Evolutionary conservation across 2,329 filamentous ascomycete species (phyloP).

Genomic region (Penicillium sp.): DNA sequence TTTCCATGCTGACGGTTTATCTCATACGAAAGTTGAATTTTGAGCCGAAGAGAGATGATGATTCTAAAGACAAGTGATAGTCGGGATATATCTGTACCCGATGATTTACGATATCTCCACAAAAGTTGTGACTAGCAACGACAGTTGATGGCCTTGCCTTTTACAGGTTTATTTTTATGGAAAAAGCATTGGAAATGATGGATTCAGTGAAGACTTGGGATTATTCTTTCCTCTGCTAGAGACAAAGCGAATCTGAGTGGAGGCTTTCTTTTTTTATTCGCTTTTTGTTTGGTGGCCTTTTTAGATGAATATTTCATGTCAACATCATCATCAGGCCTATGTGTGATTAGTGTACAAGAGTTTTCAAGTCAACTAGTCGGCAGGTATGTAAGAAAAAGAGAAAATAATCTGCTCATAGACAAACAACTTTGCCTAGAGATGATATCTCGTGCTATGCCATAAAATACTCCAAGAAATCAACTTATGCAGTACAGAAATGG

Average conservation of each 20-base stretch:
- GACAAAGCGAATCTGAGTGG: conserved; percentile 10
- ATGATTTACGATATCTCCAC: neutral
- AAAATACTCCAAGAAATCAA: neutral
- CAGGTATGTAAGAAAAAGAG: neutral
- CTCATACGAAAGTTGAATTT: conserved; percentile 57
- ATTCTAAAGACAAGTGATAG: conserved; percentile 40
- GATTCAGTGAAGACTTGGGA: conserved; percentile 9
- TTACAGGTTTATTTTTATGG: neutral
- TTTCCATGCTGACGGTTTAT: conserved; percentile 14
- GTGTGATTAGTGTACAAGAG: conserved; percentile 11
- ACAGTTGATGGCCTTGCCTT: neutral
- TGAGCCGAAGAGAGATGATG: conserved; percentile 60
- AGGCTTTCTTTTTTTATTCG: conserved; percentile 10
- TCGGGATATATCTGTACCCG: neutral
- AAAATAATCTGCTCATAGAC: conserved; percentile 9
- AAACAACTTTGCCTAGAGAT: conserved; percentile 8
- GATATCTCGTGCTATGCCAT: conserved; percentile 13
- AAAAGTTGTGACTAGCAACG: neutral
- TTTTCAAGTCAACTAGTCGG: neutral
- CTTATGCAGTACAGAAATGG: conserved; percentile 13
- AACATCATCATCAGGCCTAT: conserved; percentile 7
- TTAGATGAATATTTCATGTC: conserved; percentile 1
- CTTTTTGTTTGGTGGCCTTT: neutral
- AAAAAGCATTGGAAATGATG: neutral
- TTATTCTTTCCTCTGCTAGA: conserved; percentile 10